A percentile compares a stretch with the other conserved stretches of the same genome.
Conservation (phyloP, 768 basidiomycete genomes). For the Suillus subalutaceus region DNA sequence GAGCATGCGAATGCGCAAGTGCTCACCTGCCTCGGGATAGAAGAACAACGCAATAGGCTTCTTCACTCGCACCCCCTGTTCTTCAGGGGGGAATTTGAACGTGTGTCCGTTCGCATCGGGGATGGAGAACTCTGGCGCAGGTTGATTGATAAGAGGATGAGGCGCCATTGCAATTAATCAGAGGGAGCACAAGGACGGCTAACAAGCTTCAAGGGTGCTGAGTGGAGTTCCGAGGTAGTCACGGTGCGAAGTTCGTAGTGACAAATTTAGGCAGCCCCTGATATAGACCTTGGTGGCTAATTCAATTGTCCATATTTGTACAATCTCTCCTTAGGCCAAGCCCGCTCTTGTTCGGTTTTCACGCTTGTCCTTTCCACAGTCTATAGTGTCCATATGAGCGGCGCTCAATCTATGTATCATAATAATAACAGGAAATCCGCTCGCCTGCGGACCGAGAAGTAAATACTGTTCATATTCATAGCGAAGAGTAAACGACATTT, state of each 20-base stretch:
- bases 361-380: too few species aligned
- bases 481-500: too few species aligned
- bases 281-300: neutral
- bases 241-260: conserved; percentile 2
- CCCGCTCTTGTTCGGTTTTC: too few species aligned
- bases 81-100: conserved; percentile 63
- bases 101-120: conserved; percentile 62
- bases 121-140: conserved; percentile 68
- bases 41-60: conserved; percentile 77
- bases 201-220: neutral
- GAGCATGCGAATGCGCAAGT: conserved; percentile 13
- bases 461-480: too few species aligned
- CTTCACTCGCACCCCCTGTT: conserved; percentile 36
- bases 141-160: conserved; percentile 60
- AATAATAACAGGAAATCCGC: too few species aligned
- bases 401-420: too few species aligned
- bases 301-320: too few species aligned
- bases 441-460: too few species aligned
- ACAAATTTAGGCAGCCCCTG: conserved; percentile 15
- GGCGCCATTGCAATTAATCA: conserved; percentile 39
- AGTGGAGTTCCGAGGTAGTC: neutral
- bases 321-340: too few species aligned
- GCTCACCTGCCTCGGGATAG: conserved; percentile 69
- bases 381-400: too few species aligned
- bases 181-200: conserved; percentile 1